phyloP scores from a whole-genome alignment of 2,329 filamentous ascomycete species.

The Colletotrichum kahawae region DNA sequence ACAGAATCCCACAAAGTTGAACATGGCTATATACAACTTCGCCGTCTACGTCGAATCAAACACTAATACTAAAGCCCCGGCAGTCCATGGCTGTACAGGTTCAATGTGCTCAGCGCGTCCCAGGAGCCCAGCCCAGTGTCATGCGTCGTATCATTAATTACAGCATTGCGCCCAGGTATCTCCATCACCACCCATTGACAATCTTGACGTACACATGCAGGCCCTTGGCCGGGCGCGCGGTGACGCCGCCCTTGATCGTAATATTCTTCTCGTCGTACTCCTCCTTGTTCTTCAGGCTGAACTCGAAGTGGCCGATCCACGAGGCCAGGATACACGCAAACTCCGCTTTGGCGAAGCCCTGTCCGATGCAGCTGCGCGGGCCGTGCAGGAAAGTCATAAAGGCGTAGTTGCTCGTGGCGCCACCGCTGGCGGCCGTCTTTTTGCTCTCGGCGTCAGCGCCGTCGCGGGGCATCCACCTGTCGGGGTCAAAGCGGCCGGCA shows the following conservation, averaged over 20 bases:
- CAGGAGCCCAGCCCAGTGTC: not conserved
- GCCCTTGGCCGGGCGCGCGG: conserved; percentile 74
- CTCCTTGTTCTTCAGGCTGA: conserved; percentile 60
- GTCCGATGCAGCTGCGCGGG: conserved; percentile 84
- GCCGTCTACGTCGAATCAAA: not conserved
- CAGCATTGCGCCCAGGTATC: not conserved
- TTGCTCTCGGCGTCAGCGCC: conserved; percentile 37
- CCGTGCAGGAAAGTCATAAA: conserved; percentile 87
- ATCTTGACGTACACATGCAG: conserved; percentile 71
- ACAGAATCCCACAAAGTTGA: too few relatives aligned
- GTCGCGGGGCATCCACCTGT: conserved; percentile 69
- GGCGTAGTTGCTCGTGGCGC: conserved; percentile 76
- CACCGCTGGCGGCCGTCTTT: conserved; percentile 64
- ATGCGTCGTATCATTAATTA: not conserved
- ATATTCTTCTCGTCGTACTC: conserved; percentile 71
- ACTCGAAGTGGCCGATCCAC: conserved; percentile 77
- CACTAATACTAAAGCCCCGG: not conserved
- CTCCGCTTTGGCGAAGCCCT: conserved; percentile 81
- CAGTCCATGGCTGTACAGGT: not conserved
- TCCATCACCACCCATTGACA: conserved; percentile 35
- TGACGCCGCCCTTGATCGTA: conserved; percentile 72
- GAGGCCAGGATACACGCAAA: conserved; percentile 83
- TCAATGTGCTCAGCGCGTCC: not conserved
- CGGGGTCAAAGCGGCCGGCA: conserved; percentile 77
- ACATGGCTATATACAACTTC: not conserved